Conservation (phyloP, 768 basidiomycete species). For the Fomitopsis pulvina region DNA sequence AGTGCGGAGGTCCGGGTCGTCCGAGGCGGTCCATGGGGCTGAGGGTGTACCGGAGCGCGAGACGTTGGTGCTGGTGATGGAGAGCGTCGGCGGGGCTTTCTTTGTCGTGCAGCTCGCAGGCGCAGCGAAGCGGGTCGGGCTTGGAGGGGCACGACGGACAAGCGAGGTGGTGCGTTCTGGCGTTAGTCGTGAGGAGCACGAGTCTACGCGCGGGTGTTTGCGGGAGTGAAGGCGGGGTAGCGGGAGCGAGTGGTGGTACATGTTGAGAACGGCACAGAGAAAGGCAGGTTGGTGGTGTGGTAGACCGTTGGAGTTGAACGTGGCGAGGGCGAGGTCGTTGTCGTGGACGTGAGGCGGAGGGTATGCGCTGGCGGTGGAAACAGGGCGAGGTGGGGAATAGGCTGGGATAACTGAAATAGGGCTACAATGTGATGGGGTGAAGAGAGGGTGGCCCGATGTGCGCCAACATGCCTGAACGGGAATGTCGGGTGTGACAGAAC, state of each 20-base stretch:
- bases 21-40: neutral
- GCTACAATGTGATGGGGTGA: neutral
- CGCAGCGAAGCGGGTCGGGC: neutral
- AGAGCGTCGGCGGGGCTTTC: conserved; percentile 34
- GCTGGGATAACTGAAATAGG: neutral
- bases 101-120: conserved; percentile 6
- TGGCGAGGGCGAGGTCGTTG: neutral
- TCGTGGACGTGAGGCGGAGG: neutral
- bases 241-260: neutral
- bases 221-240: neutral
- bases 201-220: neutral
- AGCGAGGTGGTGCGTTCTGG: neutral
- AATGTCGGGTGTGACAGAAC: neutral
- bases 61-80: conserved; percentile 27
- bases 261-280: neutral
- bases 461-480: neutral
- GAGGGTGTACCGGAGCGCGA: conserved; percentile 3
- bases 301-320: no score
- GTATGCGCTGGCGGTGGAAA: no score
- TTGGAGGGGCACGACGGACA: neutral
- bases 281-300: no score
- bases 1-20: neutral
- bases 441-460: neutral
- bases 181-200: neutral
- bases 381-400: neutral